Base-by-base conservation (phyloP, 192 early-diverging fungal species). In the Umbelopsis ramanniana region DNA sequence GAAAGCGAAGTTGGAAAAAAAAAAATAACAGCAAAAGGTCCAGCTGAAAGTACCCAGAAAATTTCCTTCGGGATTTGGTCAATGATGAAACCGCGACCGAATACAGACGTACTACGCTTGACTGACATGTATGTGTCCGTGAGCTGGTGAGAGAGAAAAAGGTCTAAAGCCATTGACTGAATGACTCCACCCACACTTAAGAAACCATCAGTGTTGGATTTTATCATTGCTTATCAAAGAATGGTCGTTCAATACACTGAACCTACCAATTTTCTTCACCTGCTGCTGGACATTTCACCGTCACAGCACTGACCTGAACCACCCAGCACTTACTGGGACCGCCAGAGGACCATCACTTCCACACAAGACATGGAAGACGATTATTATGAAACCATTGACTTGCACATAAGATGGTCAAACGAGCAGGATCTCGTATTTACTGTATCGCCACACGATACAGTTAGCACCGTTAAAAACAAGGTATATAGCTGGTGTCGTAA, bases 391-490 rank as follows among this genome's bases (percentile, higher is more conserved):
- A n/a, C 70, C 6, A 57, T 77, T 33, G 79, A 81, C 33, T 33
- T 83, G 12, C 79, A 80, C 38, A 69, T 81, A 46, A 74, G 81
- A 66, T 83, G 75, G 70, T 75, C 75, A n/a, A 76, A 83, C 45
- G 66, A 71, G 57, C 76, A 81, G n/a, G 81, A 83, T 38, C 69
- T 83, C 15, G 24, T 75, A 15, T 54, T 83, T 14, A 57, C 43
- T 19, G 60, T 76, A 10, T 63, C 79, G 11, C 74, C 72, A 0
- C 17, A 29, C 4, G 80, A 82, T 35, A 76, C 82, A 8, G 76
- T 87, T 53, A 66, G 60, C 23, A 52, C 67, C 15, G 47, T 87
- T 26, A 87, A 87, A 53, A 72, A 82, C 11, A 84, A 83, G 72
- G 85, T 87, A 80, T 15, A 11, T 43, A 11, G 40, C 40, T 12